phyloP scores from a whole-genome alignment of 495 filamentous ascomycete species.

The Pseudevernia furfuracea region DNA sequence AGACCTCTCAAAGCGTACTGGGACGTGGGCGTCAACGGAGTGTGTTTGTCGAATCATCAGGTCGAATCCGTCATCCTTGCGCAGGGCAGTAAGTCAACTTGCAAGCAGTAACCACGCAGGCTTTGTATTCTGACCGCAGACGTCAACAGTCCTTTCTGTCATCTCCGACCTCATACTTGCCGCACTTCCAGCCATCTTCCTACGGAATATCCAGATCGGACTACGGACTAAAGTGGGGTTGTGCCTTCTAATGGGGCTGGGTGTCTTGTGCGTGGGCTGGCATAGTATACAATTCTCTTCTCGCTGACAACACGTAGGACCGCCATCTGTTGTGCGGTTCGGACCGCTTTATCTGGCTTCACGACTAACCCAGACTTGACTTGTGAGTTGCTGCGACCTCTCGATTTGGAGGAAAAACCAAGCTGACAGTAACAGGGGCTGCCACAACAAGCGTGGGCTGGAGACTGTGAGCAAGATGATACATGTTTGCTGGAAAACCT shows the following conservation, averaged over 20 bases:
- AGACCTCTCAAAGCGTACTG: constrained; percentile 23
- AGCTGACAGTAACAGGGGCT: constrained; percentile 9
- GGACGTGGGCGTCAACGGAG: constrained; percentile 17
- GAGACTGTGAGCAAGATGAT: constrained; percentile 12
- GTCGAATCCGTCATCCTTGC: constrained; percentile 21
- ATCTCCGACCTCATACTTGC: constrained; percentile 32
- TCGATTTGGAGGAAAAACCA: background rate
- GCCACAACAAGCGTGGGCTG: constrained; percentile 20
- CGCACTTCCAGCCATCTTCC: constrained; percentile 33
- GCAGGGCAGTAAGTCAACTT: constrained; percentile 21
- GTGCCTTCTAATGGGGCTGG: constrained; percentile 35
- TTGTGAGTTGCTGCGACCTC: constrained; percentile 10
- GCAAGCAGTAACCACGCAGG: background rate
- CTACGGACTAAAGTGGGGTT: constrained; percentile 32
- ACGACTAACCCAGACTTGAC: constrained; percentile 12
- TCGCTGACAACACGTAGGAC: constrained; percentile 11
- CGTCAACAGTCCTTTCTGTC: constrained; percentile 17
- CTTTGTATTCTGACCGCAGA: background rate
- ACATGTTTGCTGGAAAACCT: background rate
- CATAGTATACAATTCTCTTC: background rate
- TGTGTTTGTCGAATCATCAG: constrained; percentile 18
- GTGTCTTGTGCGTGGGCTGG: constrained; percentile 31
- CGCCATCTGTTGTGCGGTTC: constrained; percentile 20
- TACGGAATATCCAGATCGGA: constrained; percentile 27
- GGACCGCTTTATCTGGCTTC: constrained; percentile 19